Percentiles rank a stretch among this genome's conserved stretches.
Conservation (phyloP, 2,329 filamentous ascomycete genomes). For the Phialemoniopsis sp. region DNA sequence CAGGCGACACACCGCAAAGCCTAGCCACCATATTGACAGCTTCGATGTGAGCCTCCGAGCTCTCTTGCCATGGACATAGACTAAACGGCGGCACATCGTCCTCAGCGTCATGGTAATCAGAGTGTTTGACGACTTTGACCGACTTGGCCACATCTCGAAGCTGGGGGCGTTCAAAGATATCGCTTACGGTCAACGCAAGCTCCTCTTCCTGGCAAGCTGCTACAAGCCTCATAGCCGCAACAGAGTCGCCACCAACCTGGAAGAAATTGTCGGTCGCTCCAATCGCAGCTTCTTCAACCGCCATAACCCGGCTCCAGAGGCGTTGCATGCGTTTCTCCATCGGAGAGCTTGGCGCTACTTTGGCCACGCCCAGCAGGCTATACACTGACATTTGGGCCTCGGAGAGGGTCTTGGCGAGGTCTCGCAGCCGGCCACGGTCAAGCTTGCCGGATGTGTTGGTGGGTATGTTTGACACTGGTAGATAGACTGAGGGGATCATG, state of each 20-base stretch:
- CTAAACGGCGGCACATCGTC: no score
- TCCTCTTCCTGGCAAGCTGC: constrained; percentile 45
- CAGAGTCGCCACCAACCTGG: constrained; percentile 55
- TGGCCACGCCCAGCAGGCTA: no score
- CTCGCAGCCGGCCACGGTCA: constrained; percentile 4
- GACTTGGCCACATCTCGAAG: constrained; percentile 49
- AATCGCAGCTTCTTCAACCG: constrained; percentile 38
- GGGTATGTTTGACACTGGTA: constrained; percentile 18
- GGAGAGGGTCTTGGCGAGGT: no score
- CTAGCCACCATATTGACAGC: no score
- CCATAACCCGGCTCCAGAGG: constrained; percentile 45
- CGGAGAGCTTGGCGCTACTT: constrained; percentile 13
- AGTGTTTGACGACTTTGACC: no score
- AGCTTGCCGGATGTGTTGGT: constrained; percentile 14
- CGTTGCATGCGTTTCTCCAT: constrained; percentile 38
- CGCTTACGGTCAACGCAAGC: constrained; percentile 46
- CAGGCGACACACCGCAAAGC: no score
- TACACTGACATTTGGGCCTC: no score
- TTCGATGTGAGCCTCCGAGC: no score
- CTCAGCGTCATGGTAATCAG: no score
- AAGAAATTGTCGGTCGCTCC: constrained; percentile 56
- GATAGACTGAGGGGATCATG: constrained; percentile 15
- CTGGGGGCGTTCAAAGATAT: constrained; percentile 47
- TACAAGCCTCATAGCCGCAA: constrained; percentile 58
- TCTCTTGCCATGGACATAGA: no score